Percentiles rank a stretch among this genome's conserved stretches.
These are phyloP conservation scores for Telfairia occidentalis DNA, from an alignment of 331 rosid species.

Conservation along the genomic window DNA sequence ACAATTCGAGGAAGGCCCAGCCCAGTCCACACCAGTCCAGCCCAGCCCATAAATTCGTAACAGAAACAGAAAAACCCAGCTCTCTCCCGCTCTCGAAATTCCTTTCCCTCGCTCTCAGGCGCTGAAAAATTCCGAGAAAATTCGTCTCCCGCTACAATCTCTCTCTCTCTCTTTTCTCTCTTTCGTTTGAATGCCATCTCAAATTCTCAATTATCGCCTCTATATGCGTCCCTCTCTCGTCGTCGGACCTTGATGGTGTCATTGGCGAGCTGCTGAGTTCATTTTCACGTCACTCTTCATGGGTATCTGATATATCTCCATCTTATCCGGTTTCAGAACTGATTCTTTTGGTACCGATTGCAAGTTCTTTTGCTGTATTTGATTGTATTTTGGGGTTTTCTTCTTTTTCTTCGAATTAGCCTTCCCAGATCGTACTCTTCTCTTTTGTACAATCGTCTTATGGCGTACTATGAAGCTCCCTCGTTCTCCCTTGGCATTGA, in stretches of 20 bases:
- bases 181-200: not conserved
- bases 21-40: too few relatives aligned
- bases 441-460: constrained; percentile 14
- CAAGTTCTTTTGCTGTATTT: not conserved
- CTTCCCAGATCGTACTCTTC: not conserved
- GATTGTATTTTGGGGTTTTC: not conserved
- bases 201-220: not conserved
- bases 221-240: not conserved
- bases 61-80: not conserved
- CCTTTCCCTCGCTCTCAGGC: not conserved
- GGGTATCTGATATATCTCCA: not conserved
- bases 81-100: not conserved
- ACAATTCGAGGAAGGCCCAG: not conserved
- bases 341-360: not conserved
- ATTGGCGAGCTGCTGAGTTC: not conserved
- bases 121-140: not conserved
- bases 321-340: not conserved
- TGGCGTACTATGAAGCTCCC: constrained; percentile 65
- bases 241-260: too few relatives aligned
- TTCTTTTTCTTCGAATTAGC: constrained; percentile 7
- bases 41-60: not conserved
- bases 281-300: not conserved
- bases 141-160: not conserved
- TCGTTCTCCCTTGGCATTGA: constrained; percentile 86
- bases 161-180: not conserved